Percentiles rank a stretch among this genome's conserved stretches.
phyloP scores from a whole-genome alignment of 2,329 filamentous ascomycete genomes.

The Stemphylium beticola region DNA sequence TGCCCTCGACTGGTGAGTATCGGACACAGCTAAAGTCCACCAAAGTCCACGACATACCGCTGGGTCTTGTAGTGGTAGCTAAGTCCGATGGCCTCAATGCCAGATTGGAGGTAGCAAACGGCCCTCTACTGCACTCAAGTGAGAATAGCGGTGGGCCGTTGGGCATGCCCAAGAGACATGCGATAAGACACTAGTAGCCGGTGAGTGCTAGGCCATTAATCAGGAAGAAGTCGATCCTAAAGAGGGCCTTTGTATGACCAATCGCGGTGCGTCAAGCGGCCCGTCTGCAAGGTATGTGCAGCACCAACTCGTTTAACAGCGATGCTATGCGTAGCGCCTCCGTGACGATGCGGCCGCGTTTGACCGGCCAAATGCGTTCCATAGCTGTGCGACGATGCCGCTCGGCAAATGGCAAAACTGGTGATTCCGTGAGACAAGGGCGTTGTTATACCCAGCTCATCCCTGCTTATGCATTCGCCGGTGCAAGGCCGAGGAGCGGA shows the following conservation, averaged over 20 bases:
- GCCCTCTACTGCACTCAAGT: constrained; percentile 9
- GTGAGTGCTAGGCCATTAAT: constrained; percentile 20
- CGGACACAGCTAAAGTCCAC: constrained; percentile 38
- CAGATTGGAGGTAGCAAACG: constrained; percentile 9
- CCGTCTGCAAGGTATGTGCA: constrained; percentile 23
- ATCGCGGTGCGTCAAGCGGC: constrained; percentile 15
- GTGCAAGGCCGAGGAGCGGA: neutral
- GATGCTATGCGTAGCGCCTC: constrained; percentile 12
- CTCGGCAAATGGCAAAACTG: constrained; percentile 6
- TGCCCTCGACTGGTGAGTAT: constrained; percentile 38
- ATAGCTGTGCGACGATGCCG: constrained; percentile 4
- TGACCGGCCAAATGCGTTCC: constrained; percentile 10
- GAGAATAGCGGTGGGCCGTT: constrained; percentile 18
- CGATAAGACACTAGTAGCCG: constrained; percentile 20
- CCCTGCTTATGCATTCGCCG: constrained; percentile 2
- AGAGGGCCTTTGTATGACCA: constrained; percentile 13
- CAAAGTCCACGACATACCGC: constrained; percentile 36
- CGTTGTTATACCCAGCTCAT: constrained; percentile 1
- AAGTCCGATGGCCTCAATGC: neutral
- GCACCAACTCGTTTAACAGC: constrained; percentile 15
- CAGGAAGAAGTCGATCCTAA: constrained; percentile 13
- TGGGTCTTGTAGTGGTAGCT: constrained; percentile 2
- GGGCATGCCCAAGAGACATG: constrained; percentile 19
- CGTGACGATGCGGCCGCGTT: constrained; percentile 10
- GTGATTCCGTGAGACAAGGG: constrained; percentile 5